Conservation (phyloP, 2,329 filamentous ascomycete species). For the Sporothrix phasma region DNA sequence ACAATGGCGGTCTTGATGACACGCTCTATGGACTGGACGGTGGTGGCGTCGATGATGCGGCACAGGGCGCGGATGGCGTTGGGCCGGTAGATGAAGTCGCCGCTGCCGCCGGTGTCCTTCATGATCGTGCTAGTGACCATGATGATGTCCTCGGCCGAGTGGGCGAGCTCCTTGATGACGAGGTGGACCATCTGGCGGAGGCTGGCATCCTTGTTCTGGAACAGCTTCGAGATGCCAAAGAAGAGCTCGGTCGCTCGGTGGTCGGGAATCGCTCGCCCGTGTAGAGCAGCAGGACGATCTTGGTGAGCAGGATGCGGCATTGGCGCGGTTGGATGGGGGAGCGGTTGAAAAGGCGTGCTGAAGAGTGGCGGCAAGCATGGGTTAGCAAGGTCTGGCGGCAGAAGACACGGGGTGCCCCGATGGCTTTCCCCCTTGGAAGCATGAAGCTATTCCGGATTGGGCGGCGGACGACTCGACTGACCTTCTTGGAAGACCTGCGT, state of each 20-base stretch:
- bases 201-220: slow-evolving; percentile 98
- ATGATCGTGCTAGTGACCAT: slow-evolving; percentile 99
- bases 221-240: slow-evolving; percentile 97
- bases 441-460: slow-evolving; percentile 11
- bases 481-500: slow-evolving; percentile 99
- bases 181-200: slow-evolving; percentile 98
- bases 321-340: slow-evolving; percentile 92
- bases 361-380: background rate
- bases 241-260: slow-evolving; percentile 96
- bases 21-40: slow-evolving; percentile 94
- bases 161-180: slow-evolving; percentile 92
- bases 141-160: slow-evolving; percentile 95
- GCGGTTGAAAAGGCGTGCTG: slow-evolving; percentile 95
- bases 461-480: slow-evolving; percentile 33
- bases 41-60: slow-evolving; percentile 92
- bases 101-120: slow-evolving; percentile 96
- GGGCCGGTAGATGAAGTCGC: slow-evolving; percentile 84
- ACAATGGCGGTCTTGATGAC: slow-evolving; percentile 99
- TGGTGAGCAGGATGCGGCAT: slow-evolving; percentile 95
- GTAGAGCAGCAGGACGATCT: slow-evolving; percentile 92
- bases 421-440: background rate
- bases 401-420: background rate
- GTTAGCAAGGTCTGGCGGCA: background rate
- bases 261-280: slow-evolving; percentile 95
- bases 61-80: slow-evolving; percentile 94